A percentile compares a stretch with the other conserved stretches of the same genome.
These are phyloP conservation scores for Podospora bellae-mahoneyi DNA, from an alignment of 495 filamentous ascomycete genomes.

Conservation along the genomic window DNA sequence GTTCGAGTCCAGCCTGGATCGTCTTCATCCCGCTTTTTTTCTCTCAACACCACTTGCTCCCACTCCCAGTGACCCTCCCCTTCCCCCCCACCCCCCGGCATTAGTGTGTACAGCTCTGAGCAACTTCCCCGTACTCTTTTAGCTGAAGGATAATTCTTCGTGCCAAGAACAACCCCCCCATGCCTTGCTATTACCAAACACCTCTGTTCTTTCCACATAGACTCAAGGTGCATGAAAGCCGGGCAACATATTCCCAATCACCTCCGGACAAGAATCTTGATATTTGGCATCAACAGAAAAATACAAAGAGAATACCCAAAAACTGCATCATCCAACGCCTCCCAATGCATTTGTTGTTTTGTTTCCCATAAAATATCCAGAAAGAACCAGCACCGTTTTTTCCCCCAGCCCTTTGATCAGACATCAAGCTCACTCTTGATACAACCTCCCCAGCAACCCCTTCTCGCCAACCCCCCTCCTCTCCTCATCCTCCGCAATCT, in stretches of 20 bases:
- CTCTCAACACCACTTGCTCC: background rate
- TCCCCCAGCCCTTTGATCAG: background rate
- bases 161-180: constrained; percentile 72
- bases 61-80: background rate
- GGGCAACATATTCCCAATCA: constrained; percentile 57
- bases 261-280: background rate
- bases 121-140: constrained; percentile 60
- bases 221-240: constrained; percentile 81
- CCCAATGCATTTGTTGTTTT: background rate
- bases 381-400: background rate
- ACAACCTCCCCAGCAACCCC: constrained; percentile 30
- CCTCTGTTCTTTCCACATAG: constrained; percentile 56
- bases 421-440: constrained; percentile 25
- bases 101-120: constrained; percentile 99
- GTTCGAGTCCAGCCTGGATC: background rate
- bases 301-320: background rate
- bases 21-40: background rate
- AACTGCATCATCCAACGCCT: background rate
- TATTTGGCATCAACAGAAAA: background rate
- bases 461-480: constrained; percentile 20
- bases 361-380: background rate
- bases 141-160: constrained; percentile 94
- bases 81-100: constrained; percentile 53
- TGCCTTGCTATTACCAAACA: constrained; percentile 92
- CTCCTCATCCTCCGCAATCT: constrained; percentile 33